A percentile compares a stretch with the other conserved stretches of the same genome.
These are phyloP conservation scores for Kwoniella shivajii DNA, from an alignment of 1,284 basidiomycete species.

Conservation along the genomic window DNA sequence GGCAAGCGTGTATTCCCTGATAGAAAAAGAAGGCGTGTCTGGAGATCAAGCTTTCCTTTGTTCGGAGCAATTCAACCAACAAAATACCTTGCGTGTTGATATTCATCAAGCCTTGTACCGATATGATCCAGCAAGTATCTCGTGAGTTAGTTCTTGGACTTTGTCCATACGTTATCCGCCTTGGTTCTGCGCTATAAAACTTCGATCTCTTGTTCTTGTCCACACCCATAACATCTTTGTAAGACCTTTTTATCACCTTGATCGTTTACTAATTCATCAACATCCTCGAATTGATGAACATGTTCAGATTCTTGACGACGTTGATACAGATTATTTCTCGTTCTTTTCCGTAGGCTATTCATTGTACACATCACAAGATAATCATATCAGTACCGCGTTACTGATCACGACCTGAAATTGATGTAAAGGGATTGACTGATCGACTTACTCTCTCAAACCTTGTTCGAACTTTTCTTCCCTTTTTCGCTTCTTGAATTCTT, in stretches of 20 bases:
- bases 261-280: conserved; percentile 61
- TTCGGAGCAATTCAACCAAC: too few species aligned
- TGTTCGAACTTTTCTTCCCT: conserved; percentile 93
- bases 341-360: conserved; percentile 68
- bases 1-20: too few species aligned
- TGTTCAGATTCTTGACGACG: conserved; percentile 82
- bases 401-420: background rate
- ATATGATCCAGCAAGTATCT: too few species aligned
- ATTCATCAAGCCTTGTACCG: too few species aligned
- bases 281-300: conserved; percentile 73
- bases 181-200: conserved; percentile 63
- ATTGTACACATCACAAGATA: background rate
- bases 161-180: too few species aligned
- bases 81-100: too few species aligned
- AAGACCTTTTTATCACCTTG: conserved; percentile 32
- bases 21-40: too few species aligned
- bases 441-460: conserved; percentile 68
- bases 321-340: conserved; percentile 88
- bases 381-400: background rate
- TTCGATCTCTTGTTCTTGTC: conserved; percentile 83
- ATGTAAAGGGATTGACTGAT: background rate
- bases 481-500: conserved; percentile 82
- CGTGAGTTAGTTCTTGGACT: too few species aligned
- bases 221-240: conserved; percentile 81
- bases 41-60: too few species aligned